A percentile compares a stretch with the other conserved stretches of the same genome.
Conservation (phyloP, 2,329 filamentous ascomycete species). For the Microdochium nivale region DNA sequence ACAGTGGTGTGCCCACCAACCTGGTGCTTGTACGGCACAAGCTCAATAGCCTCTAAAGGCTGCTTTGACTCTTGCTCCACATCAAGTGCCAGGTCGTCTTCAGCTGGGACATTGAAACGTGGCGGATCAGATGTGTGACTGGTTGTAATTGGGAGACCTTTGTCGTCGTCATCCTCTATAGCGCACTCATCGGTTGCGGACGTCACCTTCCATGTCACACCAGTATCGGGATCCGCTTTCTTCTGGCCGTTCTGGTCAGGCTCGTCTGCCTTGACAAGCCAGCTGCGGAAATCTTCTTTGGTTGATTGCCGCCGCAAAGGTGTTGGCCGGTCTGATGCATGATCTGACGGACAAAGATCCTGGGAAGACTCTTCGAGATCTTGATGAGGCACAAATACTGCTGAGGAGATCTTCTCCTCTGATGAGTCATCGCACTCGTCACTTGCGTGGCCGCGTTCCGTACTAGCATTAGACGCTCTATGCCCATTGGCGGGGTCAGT, state of each 20-base stretch:
- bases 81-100: slow-evolving; percentile 41
- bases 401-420: slow-evolving; percentile 81
- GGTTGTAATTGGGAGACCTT: slow-evolving; percentile 6
- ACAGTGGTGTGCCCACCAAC: slow-evolving; percentile 94
- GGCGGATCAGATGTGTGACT: slow-evolving; percentile 6
- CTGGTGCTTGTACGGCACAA: slow-evolving; percentile 96
- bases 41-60: slow-evolving; percentile 82
- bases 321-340: background rate
- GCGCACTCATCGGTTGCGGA: slow-evolving; percentile 27
- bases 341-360: background rate
- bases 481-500: background rate
- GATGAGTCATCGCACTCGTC: slow-evolving; percentile 38
- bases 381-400: slow-evolving; percentile 73
- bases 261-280: slow-evolving; percentile 52
- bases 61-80: slow-evolving; percentile 41
- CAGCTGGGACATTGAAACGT: slow-evolving; percentile 31
- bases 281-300: slow-evolving; percentile 34
- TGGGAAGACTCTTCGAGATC: slow-evolving; percentile 30
- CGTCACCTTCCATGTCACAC: slow-evolving; percentile 15
- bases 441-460: slow-evolving; percentile 22
- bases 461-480: background rate
- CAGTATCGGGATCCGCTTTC: slow-evolving; percentile 24
- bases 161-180: slow-evolving; percentile 32
- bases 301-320: slow-evolving; percentile 10
- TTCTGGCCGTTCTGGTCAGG: slow-evolving; percentile 25